These are phyloP conservation scores for Trametes sp. DNA, from an alignment of 1,284 basidiomycete genomes.

Conservation along the genomic window DNA sequence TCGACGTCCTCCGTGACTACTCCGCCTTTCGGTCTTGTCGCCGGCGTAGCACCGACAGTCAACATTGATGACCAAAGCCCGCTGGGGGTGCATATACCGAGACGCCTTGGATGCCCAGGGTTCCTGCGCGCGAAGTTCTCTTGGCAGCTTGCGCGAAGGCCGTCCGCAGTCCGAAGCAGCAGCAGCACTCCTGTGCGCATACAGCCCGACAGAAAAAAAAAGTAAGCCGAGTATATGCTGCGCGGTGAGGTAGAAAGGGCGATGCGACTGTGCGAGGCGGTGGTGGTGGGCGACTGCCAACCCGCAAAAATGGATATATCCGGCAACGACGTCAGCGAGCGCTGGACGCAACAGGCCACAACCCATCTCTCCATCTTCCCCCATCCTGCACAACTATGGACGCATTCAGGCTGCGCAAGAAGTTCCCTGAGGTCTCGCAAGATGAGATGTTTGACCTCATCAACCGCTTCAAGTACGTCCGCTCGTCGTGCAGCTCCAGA, in stretches of 20 bases:
- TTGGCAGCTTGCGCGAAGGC: background rate
- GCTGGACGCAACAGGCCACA: slow-evolving; percentile 17
- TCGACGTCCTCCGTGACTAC: too few species aligned
- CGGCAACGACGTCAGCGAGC: slow-evolving; percentile 33
- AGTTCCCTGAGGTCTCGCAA: slow-evolving; percentile 90
- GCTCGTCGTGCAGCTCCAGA: slow-evolving; percentile 19
- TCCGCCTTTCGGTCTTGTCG: too few species aligned
- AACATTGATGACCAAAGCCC: too few species aligned
- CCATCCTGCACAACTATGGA: slow-evolving; percentile 65
- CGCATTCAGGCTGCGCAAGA: slow-evolving; percentile 89
- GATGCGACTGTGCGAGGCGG: slow-evolving; percentile 20
- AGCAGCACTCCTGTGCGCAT: background rate
- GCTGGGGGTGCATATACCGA: too few species aligned
- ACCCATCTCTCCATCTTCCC: slow-evolving; percentile 22
- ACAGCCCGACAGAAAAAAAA: background rate
- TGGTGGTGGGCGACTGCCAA: slow-evolving; percentile 12
- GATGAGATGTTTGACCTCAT: slow-evolving; percentile 95
- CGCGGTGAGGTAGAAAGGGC: slow-evolving; percentile 19
- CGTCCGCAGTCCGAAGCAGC: background rate
- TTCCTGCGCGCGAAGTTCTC: background rate
- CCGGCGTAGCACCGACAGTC: too few species aligned
- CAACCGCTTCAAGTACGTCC: slow-evolving; percentile 90
- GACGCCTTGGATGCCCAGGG: too few species aligned
- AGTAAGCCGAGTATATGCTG: slow-evolving; percentile 7
- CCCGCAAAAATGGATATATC: slow-evolving; percentile 25